A percentile compares a stretch with the other conserved stretches of the same genome.
These are phyloP conservation scores for Venturia pyrina DNA, from an alignment of 2,329 filamentous ascomycete species.

Conservation along the genomic window DNA sequence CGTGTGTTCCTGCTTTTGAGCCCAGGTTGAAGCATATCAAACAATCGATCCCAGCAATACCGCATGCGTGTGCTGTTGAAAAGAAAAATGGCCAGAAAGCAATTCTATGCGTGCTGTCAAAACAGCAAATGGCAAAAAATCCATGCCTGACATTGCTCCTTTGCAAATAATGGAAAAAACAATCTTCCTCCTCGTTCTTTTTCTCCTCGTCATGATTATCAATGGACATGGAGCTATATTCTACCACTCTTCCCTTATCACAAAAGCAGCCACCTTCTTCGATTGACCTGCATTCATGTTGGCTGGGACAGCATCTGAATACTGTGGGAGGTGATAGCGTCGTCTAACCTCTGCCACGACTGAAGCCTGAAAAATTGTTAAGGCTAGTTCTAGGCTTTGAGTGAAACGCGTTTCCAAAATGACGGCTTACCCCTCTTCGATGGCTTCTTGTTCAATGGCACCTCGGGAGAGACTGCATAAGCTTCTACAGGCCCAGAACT, in stretches of 20 bases:
- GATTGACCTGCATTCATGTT: background rate
- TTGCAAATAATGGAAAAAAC: background rate
- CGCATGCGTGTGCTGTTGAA: background rate
- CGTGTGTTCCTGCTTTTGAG: background rate
- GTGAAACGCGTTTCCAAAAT: conserved; percentile 1
- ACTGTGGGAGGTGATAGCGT: background rate
- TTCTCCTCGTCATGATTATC: background rate
- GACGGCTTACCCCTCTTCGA: conserved; percentile 8
- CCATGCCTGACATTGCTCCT: background rate
- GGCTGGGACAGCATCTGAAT: background rate
- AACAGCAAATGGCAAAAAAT: background rate
- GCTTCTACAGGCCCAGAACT: conserved; percentile 27
- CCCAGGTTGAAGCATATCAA: background rate
- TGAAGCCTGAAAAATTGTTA: conserved; percentile 3
- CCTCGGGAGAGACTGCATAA: conserved; percentile 15
- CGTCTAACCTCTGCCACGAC: background rate
- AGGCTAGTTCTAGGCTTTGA: background rate
- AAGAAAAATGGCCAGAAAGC: background rate
- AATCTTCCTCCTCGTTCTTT: background rate
- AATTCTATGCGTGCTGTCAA: background rate
- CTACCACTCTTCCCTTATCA: background rate
- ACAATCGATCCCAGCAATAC: background rate
- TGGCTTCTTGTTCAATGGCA: conserved; percentile 12
- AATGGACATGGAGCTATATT: background rate
- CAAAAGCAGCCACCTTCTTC: background rate